Evolutionary conservation across 768 basidiomycete genomes (phyloP).

Genomic region (Hypholoma sublateritium): DNA sequence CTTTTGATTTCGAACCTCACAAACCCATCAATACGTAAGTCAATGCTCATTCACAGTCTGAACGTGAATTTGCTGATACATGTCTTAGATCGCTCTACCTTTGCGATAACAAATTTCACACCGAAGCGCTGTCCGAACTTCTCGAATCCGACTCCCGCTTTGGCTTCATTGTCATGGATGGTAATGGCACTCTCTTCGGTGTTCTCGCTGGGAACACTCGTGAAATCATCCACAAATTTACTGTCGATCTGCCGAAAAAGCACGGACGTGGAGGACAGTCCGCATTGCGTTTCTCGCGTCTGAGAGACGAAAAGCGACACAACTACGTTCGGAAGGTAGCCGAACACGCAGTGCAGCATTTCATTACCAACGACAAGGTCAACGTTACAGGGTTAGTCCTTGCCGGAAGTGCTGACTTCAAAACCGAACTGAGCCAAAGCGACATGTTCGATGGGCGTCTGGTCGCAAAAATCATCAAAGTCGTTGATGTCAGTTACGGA

Average conservation of each 20-base stretch:
- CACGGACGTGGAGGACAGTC: slow-evolving; percentile 99
- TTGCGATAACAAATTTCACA: slow-evolving; percentile 99
- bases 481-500: slow-evolving; percentile 98
- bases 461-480: slow-evolving; percentile 91
- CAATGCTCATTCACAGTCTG: background rate
- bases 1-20: slow-evolving; percentile 97
- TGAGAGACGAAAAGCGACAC: slow-evolving; percentile 98
- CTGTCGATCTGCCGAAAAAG: slow-evolving; percentile 98
- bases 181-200: slow-evolving; percentile 96
- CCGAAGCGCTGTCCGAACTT: slow-evolving; percentile 93
- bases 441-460: slow-evolving; percentile 95
- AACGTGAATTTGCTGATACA: background rate
- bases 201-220: slow-evolving; percentile 96
- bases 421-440: slow-evolving; percentile 93
- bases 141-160: slow-evolving; percentile 97
- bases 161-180: slow-evolving; percentile 99
- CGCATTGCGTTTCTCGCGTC: slow-evolving; percentile 98
- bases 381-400: slow-evolving; percentile 96
- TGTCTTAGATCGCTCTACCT: slow-evolving; percentile 85
- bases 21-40: slow-evolving; percentile 98
- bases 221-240: slow-evolving; percentile 97
- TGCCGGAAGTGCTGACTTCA: slow-evolving; percentile 98
- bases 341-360: slow-evolving; percentile 95
- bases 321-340: slow-evolving; percentile 99
- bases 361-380: slow-evolving; percentile 97